These are phyloP conservation scores for Miamiensis avidus DNA, from an alignment of 169 alveolate species.

Conservation along the genomic window DNA sequence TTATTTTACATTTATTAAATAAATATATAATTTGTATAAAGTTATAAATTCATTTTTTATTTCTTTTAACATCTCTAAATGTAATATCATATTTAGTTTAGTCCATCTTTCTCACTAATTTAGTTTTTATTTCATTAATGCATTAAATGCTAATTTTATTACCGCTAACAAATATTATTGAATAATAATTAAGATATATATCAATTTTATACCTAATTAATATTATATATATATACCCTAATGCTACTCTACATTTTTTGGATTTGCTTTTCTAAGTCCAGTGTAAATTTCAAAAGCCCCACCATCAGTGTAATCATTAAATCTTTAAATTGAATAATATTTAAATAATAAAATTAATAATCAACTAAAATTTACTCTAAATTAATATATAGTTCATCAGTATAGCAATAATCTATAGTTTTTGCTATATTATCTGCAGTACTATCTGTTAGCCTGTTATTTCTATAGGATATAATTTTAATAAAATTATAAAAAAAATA, in stretches of 20 bases:
- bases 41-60: no score
- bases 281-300: neutral
- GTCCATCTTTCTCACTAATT: neutral
- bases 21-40: no score
- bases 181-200: no score
- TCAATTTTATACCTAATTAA: no score
- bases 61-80: neutral
- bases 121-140: neutral
- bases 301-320: neutral
- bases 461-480: neutral
- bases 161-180: neutral
- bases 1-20: no score
- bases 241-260: neutral
- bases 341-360: no score
- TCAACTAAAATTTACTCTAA: neutral
- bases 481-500: no score
- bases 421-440: neutral
- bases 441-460: neutral
- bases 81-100: neutral
- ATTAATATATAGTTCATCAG: neutral
- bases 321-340: neutral
- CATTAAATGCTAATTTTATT: neutral
- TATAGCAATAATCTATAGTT: neutral
- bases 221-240: no score
- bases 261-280: neutral